Percentiles rank a stretch among this genome's conserved stretches.
phyloP scores from a whole-genome alignment of 176 grass and related monocot genomes.

The Juncus effusus region DNA sequence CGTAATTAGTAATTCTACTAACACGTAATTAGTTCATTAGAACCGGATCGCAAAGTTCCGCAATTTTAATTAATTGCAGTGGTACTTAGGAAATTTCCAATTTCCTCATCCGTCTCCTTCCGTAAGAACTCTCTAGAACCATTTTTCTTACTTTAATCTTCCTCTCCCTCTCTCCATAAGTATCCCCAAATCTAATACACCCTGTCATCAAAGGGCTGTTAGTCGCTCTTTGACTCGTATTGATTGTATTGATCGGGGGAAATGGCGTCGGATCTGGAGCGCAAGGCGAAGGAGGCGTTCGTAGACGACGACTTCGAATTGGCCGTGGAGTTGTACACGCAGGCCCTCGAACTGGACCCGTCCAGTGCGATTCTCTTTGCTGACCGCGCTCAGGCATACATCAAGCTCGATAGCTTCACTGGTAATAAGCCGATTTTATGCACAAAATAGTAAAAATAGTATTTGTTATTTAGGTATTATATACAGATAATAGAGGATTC shows the following conservation, averaged over 20 bases:
- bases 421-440: background rate
- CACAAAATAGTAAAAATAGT: background rate
- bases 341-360: conserved; percentile 28
- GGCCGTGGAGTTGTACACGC: conserved; percentile 43
- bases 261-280: conserved; percentile 46
- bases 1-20: too few species aligned
- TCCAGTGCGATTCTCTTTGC: conserved; percentile 33
- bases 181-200: background rate
- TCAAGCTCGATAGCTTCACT: conserved; percentile 44
- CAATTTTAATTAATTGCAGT: too few species aligned
- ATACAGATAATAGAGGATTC: too few species aligned
- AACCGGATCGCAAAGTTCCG: too few species aligned
- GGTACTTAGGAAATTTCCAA: background rate
- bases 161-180: background rate
- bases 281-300: conserved; percentile 43
- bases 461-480: too few species aligned
- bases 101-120: background rate
- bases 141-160: background rate
- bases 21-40: too few species aligned
- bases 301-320: conserved; percentile 46
- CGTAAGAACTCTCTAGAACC: conserved; percentile 27
- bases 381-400: conserved; percentile 45
- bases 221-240: background rate
- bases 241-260: background rate
- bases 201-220: background rate